phyloP scores from a whole-genome alignment of 192 early-diverging fungal species.

The Rhizophagus sp. region DNA sequence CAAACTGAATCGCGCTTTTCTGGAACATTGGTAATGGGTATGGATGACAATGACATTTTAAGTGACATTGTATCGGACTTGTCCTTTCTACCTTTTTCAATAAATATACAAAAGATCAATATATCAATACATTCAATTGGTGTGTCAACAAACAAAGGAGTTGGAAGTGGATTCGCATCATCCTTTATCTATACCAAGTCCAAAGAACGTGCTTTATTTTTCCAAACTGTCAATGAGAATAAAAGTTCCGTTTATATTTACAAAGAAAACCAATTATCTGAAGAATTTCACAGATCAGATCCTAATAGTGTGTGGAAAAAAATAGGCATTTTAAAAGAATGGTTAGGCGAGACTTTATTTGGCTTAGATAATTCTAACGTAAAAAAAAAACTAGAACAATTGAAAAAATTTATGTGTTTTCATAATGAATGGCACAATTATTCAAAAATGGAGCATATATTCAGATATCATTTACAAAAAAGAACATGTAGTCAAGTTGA shows the following conservation, averaged over 20 bases:
- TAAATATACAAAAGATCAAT: neutral
- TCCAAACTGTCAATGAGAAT: neutral
- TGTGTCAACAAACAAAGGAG: neutral
- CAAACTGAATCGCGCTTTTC: neutral
- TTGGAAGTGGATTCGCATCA: neutral
- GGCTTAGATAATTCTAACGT: neutral
- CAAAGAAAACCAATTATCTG: neutral
- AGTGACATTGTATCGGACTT: neutral
- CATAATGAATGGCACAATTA: neutral
- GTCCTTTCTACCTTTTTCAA: neutral
- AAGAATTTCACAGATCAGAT: neutral
- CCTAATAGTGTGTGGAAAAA: conserved; percentile 12
- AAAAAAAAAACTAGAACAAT: neutral
- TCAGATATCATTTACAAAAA: neutral
- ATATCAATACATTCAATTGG: neutral
- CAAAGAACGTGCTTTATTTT: neutral
- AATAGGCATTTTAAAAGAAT: neutral
- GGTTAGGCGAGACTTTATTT: neutral
- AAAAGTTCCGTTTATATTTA: neutral
- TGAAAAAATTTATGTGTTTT: neutral
- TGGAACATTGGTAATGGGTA: neutral
- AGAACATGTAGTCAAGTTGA: neutral
- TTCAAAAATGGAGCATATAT: too few species aligned
- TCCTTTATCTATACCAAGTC: neutral
- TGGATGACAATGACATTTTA: neutral